Evolutionary conservation across 1,139 yeast species (phyloP).

Genomic region (Magnusiomyces sp.): DNA sequence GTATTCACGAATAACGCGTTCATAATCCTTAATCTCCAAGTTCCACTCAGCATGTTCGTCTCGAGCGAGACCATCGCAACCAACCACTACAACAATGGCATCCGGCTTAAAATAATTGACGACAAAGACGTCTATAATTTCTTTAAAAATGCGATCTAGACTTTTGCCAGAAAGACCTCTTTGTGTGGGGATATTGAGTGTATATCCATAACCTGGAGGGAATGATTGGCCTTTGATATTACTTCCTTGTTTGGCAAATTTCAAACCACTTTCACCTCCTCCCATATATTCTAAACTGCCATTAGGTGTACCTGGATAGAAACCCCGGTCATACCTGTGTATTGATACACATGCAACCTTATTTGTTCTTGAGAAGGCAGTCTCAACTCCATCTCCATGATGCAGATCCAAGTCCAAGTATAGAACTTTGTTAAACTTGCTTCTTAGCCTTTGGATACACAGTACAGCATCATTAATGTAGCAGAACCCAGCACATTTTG

Average conservation of each 20-base stretch:
- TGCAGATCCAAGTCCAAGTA: constrained; percentile 69
- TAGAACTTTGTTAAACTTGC: constrained; percentile 41
- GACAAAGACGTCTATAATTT: constrained; percentile 39
- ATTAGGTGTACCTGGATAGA: constrained; percentile 65
- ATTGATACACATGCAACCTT: constrained; percentile 55
- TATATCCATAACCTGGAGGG: constrained; percentile 30
- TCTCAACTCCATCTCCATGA: constrained; percentile 75
- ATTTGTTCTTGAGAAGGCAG: constrained; percentile 49
- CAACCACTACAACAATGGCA: constrained; percentile 55
- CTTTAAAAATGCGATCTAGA: constrained; percentile 34
- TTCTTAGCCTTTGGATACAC: constrained; percentile 43
- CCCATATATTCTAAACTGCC: constrained; percentile 4
- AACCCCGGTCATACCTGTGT: constrained; percentile 58
- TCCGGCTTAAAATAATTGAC: constrained; percentile 39
- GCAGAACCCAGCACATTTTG: constrained; percentile 63
- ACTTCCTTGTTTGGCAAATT: constrained; percentile 25
- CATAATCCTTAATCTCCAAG: constrained; percentile 46
- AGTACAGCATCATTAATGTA: constrained; percentile 61
- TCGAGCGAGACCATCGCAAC: constrained; percentile 59
- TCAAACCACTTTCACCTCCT: constrained; percentile 15
- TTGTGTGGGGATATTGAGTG: constrained; percentile 48
- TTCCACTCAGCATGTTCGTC: constrained; percentile 66
- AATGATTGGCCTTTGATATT: constrained; percentile 22
- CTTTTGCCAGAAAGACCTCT: constrained; percentile 48
- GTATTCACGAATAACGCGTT: constrained; percentile 30